These are phyloP conservation scores for Mollisia scopiformis DNA, from an alignment of 2,329 filamentous ascomycete species.

Conservation along the genomic window DNA sequence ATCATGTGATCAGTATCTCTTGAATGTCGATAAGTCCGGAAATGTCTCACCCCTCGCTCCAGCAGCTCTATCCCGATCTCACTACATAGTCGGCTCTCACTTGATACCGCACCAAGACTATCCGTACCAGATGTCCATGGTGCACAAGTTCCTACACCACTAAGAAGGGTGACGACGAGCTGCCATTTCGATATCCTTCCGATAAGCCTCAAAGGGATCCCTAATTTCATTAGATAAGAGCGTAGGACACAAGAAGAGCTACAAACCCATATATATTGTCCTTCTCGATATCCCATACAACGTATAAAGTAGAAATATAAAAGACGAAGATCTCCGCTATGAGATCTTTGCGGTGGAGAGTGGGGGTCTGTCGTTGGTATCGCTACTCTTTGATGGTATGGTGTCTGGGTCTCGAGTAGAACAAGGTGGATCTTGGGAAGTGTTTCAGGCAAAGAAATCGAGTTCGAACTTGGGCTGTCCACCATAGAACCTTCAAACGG, in stretches of 20 bases:
- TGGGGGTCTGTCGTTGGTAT: neutral
- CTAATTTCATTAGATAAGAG: no score
- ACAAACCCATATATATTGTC: neutral
- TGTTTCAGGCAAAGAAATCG: neutral
- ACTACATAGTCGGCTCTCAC: constrained; percentile 55
- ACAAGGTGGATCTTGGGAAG: neutral
- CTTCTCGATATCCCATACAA: neutral
- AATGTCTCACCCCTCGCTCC: constrained; percentile 45
- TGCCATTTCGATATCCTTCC: neutral
- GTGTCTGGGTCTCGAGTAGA: neutral
- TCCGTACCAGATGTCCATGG: constrained; percentile 1
- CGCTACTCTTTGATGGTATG: neutral
- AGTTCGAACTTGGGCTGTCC: neutral
- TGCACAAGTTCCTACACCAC: neutral
- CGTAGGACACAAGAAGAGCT: no score
- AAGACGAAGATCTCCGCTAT: neutral
- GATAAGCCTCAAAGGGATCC: neutral
- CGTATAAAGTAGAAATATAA: neutral
- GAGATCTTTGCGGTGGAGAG: neutral
- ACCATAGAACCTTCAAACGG: neutral
- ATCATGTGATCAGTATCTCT: constrained; percentile 21
- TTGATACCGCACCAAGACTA: constrained; percentile 51
- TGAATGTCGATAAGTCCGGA: neutral
- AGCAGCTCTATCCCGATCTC: constrained; percentile 53
- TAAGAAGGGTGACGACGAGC: neutral